These are phyloP conservation scores for Rhizophagus prolifer DNA, from an alignment of 192 early-diverging fungal genomes.

Conservation along the genomic window DNA sequence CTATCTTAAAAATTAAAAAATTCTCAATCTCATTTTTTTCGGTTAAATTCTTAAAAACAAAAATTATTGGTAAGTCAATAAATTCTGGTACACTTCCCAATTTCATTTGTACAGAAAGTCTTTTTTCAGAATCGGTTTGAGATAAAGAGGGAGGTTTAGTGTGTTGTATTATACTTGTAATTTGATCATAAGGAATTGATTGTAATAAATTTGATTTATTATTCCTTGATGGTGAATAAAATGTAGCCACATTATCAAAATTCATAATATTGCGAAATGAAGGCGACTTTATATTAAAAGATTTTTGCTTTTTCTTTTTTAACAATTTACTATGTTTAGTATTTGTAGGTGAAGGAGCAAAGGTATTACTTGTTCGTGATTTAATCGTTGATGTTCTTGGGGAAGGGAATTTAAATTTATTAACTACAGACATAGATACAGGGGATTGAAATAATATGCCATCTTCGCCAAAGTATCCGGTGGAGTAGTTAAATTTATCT, in stretches of 20 bases:
- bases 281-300: not conserved
- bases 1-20: not conserved
- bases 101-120: slow-evolving; percentile 13
- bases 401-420: not conserved
- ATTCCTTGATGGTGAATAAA: not conserved
- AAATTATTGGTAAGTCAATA: not conserved
- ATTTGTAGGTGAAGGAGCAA: not conserved
- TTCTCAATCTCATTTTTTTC: not conserved
- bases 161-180: not conserved
- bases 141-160: not conserved
- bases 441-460: not conserved
- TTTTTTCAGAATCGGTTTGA: not conserved
- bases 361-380: not conserved
- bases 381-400: not conserved
- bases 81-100: not conserved
- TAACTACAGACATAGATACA: not conserved
- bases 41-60: slow-evolving; percentile 3
- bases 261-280: slow-evolving; percentile 4
- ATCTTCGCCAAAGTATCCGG: slow-evolving; percentile 5
- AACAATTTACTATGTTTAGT: not conserved
- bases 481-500: not conserved
- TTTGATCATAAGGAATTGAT: not conserved
- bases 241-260: not conserved
- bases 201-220: not conserved
- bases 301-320: not conserved